These are phyloP conservation scores for Aspergillus hancockii DNA, from an alignment of 495 filamentous ascomycete species.

Conservation along the genomic window DNA sequence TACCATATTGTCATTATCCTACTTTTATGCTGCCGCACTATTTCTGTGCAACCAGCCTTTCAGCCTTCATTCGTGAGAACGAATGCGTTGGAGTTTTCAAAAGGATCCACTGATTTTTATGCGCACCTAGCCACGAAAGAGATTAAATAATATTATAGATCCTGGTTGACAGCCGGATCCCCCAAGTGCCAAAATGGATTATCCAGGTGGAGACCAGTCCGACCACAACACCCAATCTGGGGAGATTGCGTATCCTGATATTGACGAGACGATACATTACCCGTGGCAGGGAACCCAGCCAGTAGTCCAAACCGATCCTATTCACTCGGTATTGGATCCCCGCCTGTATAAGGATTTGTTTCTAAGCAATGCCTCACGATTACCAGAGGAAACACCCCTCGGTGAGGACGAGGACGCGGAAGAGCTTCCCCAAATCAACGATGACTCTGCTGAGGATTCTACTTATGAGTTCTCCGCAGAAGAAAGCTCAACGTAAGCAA, in stretches of 20 bases:
- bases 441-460: slow-evolving; percentile 26
- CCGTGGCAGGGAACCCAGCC: slow-evolving; percentile 35
- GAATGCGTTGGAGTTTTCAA: background rate
- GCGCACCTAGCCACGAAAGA: slow-evolving; percentile 12
- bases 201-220: slow-evolving; percentile 21
- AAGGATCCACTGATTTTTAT: slow-evolving; percentile 17
- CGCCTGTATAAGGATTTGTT: slow-evolving; percentile 38
- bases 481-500: slow-evolving; percentile 23
- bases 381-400: slow-evolving; percentile 11
- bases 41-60: background rate
- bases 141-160: background rate
- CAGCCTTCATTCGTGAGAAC: background rate
- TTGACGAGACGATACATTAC: slow-evolving; percentile 39
- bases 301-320: slow-evolving; percentile 15
- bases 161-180: slow-evolving; percentile 5
- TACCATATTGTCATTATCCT: background rate
- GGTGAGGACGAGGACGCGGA: slow-evolving; percentile 17
- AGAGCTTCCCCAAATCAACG: slow-evolving; percentile 22
- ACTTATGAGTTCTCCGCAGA: slow-evolving; percentile 29
- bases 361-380: slow-evolving; percentile 15
- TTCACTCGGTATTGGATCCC: slow-evolving; percentile 41
- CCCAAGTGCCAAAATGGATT: slow-evolving; percentile 23
- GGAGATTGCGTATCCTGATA: slow-evolving; percentile 38
- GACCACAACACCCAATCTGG: slow-evolving; percentile 19
- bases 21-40: background rate